Conservation (phyloP, 768 basidiomycete species). For the Lentinula boryana region DNA sequence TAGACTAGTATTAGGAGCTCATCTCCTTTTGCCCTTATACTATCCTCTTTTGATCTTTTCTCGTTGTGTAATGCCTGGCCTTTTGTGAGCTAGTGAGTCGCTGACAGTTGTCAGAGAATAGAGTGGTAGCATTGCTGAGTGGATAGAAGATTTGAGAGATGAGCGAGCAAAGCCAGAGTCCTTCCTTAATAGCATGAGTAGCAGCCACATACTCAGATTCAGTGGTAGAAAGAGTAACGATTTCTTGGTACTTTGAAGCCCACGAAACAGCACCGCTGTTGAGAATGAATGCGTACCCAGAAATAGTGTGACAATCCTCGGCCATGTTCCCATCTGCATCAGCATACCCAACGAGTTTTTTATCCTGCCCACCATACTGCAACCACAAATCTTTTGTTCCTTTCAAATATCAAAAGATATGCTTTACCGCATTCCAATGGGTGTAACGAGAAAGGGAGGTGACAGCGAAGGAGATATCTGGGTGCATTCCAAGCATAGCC, state of each 20-base stretch:
- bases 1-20: no score
- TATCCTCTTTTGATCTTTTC: no score
- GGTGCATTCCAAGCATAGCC: not conserved
- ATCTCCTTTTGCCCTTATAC: no score
- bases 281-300: constrained; percentile 8
- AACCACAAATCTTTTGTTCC: constrained; percentile 19
- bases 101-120: constrained; percentile 23
- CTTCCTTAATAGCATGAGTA: constrained; percentile 18
- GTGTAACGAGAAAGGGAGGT: not conserved
- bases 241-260: no score
- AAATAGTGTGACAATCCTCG: not conserved
- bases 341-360: constrained; percentile 4
- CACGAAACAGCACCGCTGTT: constrained; percentile 8
- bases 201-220: constrained; percentile 15
- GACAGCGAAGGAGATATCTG: not conserved
- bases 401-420: constrained; percentile 24
- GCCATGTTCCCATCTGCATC: constrained; percentile 27
- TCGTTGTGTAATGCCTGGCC: no score
- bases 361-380: constrained; percentile 8
- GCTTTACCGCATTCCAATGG: constrained; percentile 19
- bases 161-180: constrained; percentile 22
- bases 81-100: constrained; percentile 16
- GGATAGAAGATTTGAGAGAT: constrained; percentile 11
- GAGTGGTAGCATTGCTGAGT: not conserved
- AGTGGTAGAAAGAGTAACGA: no score